These are phyloP conservation scores for Sugiyamaella chiloensis DNA, from an alignment of 805 yeast genomes.

Conservation along the genomic window DNA sequence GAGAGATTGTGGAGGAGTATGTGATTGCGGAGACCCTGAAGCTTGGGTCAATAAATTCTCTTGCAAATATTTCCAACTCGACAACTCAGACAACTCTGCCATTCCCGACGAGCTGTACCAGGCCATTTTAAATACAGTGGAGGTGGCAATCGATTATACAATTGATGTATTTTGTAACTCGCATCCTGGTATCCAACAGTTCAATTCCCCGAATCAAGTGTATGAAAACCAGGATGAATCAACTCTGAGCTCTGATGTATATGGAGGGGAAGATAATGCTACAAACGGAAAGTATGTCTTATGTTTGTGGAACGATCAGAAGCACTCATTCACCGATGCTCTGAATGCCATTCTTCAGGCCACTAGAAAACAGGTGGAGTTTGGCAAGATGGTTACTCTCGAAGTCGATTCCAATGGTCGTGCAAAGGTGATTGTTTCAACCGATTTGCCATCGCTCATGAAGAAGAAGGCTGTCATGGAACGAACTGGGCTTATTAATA, in stretches of 20 bases:
- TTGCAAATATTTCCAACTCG: slow-evolving; percentile 44
- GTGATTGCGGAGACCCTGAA: slow-evolving; percentile 88
- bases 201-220: slow-evolving; percentile 27
- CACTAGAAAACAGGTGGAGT: slow-evolving; percentile 59
- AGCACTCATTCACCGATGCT: slow-evolving; percentile 72
- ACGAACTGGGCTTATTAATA: slow-evolving; percentile 61
- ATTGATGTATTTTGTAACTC: slow-evolving; percentile 32
- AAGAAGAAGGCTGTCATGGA: slow-evolving; percentile 55
- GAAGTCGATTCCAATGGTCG: slow-evolving; percentile 63
- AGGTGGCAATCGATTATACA: slow-evolving; percentile 30
- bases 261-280: slow-evolving; percentile 44
- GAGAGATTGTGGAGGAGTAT: slow-evolving; percentile 66
- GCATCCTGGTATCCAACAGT: slow-evolving; percentile 26
- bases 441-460: slow-evolving; percentile 47
- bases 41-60: slow-evolving; percentile 61
- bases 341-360: slow-evolving; percentile 60
- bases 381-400: slow-evolving; percentile 69
- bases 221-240: slow-evolving; percentile 34
- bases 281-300: slow-evolving; percentile 50
- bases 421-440: slow-evolving; percentile 62
- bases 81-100: slow-evolving; percentile 29
- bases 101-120: slow-evolving; percentile 46
- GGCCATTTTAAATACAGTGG: slow-evolving; percentile 32
- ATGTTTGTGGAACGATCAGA: slow-evolving; percentile 73
- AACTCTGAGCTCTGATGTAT: slow-evolving; percentile 40